Evolutionary conservation across 495 filamentous ascomycete species (phyloP), one percentile per base, ranked within the genome.

Genomic region (Penicillium canescens): DNA sequence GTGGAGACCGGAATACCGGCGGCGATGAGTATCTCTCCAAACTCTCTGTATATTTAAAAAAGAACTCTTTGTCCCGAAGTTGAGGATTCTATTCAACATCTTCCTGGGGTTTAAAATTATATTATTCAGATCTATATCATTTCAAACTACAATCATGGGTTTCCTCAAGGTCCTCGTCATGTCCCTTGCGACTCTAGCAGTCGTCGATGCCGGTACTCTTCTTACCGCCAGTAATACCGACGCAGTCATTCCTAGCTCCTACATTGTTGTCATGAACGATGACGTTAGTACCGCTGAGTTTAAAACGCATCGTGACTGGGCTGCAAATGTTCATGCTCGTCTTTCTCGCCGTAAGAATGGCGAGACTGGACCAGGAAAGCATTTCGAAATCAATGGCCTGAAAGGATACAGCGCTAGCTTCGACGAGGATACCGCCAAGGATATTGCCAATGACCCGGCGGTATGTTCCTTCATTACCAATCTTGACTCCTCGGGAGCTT

Each of bases 401-500:
- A 56, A 52, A 37, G 54, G 54, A 42, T 56, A 56, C 36, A 51
- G 6, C 28, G 54, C 41, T 41, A 51, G 20, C 67, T 94, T 96
- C 65, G 88, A 92, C 73, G 88, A 93, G 34, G 74, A 78, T 21
- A 80, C 83, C 62, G 88, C 92, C 59, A 88, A 91, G 74, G 77
- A 88, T 74, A 86, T 96, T 69, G 87, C 89, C 56, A 85, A 80
- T 63, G 86, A 91, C 66, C 87, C 85, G 40, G 88, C 93, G 80
- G 91, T 96, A 78, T 86, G 89, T 82, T 20, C 1, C 9, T 38
- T 18, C 9, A 7, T 20, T 24, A 11, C 23, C 21, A 36, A 41
- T 8, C 9, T 42, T 35, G 21, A 40, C 31, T 20, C 9, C 9
- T 26, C 3, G 36, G 12, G 24, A 46, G 5, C 20, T n/a, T 20